phyloP scores from a whole-genome alignment of 345 rosid species.

The Hypericum androsaemum region DNA sequence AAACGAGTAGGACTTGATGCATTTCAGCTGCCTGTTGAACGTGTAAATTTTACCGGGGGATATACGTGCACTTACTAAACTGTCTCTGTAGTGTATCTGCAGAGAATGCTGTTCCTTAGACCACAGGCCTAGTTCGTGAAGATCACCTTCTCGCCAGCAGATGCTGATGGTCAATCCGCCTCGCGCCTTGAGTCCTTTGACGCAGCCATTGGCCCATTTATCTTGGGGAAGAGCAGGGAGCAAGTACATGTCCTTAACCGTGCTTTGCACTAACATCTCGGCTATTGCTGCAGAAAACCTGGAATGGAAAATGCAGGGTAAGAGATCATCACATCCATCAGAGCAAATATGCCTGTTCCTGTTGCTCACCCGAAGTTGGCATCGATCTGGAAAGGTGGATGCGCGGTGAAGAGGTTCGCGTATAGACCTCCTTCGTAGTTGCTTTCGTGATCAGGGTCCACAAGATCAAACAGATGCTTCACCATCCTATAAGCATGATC shows the following conservation, averaged over 20 bases:
- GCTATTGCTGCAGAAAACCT: slow-evolving; percentile 70
- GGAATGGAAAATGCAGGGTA: slow-evolving; percentile 3
- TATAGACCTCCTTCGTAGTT: slow-evolving; percentile 71
- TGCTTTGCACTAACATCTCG: slow-evolving; percentile 88
- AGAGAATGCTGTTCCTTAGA: slow-evolving; percentile 27
- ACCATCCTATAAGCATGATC: slow-evolving; percentile 68
- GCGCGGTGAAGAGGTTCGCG: slow-evolving; percentile 81
- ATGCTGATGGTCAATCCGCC: slow-evolving; percentile 62
- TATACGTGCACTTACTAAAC: slow-evolving; percentile 24
- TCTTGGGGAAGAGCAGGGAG: slow-evolving; percentile 78
- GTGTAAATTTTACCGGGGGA: slow-evolving; percentile 38
- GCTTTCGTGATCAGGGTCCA: slow-evolving; percentile 67
- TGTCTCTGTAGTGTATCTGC: slow-evolving; percentile 49
- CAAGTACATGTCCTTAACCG: slow-evolving; percentile 48
- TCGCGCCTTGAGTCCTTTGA: slow-evolving; percentile 67
- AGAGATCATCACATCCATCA: no score
- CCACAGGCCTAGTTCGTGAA: slow-evolving; percentile 51
- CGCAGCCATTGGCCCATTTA: slow-evolving; percentile 69
- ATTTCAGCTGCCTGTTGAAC: slow-evolving; percentile 41
- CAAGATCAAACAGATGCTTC: slow-evolving; percentile 57
- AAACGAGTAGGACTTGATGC: slow-evolving; percentile 23
- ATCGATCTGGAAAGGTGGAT: slow-evolving; percentile 98
- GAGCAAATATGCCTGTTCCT: neutral
- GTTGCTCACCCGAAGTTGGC: slow-evolving; percentile 81
- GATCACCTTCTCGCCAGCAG: slow-evolving; percentile 69